A percentile compares a stretch with the other conserved stretches of the same genome.
Conservation (phyloP, 768 basidiomycete genomes). For the Myochromella boudieri region DNA sequence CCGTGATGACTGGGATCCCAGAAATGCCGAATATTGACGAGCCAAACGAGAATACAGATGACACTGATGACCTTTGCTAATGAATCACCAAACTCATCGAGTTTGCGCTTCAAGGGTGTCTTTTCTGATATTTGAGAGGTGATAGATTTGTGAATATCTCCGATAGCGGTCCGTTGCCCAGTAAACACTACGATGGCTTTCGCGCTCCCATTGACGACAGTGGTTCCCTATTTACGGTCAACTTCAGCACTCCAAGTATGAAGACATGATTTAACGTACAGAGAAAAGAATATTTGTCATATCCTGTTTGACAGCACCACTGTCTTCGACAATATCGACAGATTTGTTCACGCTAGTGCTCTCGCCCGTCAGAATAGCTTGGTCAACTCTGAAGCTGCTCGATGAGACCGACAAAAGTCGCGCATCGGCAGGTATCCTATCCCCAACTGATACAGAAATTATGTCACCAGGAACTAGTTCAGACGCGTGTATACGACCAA, state of each 20-base stretch:
- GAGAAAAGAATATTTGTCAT: constrained; percentile 97
- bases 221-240: constrained; percentile 69
- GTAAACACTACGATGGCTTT: constrained; percentile 87
- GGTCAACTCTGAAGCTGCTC: constrained; percentile 92
- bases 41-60: constrained; percentile 96
- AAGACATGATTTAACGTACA: constrained; percentile 42
- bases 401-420: constrained; percentile 86
- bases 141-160: constrained; percentile 97
- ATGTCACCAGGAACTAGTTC: constrained; percentile 96
- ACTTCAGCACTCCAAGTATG: not conserved
- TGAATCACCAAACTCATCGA: constrained; percentile 98
- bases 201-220: constrained; percentile 91
- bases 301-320: constrained; percentile 91
- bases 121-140: constrained; percentile 91
- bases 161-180: constrained; percentile 87
- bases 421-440: constrained; percentile 95
- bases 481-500: constrained; percentile 76
- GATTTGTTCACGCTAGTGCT: constrained; percentile 87
- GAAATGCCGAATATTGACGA: constrained; percentile 96
- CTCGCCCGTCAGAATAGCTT: constrained; percentile 96
- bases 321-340: constrained; percentile 64
- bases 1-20: constrained; percentile 94
- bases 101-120: constrained; percentile 94
- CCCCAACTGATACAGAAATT: constrained; percentile 86
- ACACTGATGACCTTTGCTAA: constrained; percentile 97